Percentiles rank a stretch among this genome's conserved stretches.
Conservation (phyloP, 83 land plant genomes). For the Larix sibirica region DNA sequence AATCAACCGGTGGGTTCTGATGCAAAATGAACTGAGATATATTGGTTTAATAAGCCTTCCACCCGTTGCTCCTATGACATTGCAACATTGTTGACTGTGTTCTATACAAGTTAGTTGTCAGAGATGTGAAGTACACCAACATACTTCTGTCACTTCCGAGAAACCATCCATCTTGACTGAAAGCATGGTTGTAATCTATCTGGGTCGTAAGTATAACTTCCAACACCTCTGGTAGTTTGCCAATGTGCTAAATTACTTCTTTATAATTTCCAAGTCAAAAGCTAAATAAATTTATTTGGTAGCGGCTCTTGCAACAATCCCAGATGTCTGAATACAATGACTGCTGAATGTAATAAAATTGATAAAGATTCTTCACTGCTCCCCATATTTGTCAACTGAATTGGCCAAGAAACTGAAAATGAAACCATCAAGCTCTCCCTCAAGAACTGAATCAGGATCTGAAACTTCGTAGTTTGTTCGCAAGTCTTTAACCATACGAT, state of each 20-base stretch:
- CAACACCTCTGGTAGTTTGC: background rate
- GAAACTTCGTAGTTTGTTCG: conserved; percentile 92
- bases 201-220: background rate
- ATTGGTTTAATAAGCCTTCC: background rate
- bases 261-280: background rate
- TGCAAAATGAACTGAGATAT: background rate
- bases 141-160: too few relatives aligned
- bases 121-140: background rate
- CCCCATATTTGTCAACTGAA: conserved; percentile 58
- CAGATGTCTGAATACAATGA: background rate
- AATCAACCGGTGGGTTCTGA: background rate
- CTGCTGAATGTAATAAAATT: background rate
- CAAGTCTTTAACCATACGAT: conserved; percentile 95
- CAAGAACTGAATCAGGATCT: conserved; percentile 89
- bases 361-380: background rate
- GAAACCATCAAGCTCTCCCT: conserved; percentile 90
- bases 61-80: background rate
- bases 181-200: background rate
- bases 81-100: background rate
- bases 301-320: background rate
- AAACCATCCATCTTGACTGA: background rate
- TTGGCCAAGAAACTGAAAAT: conserved; percentile 75
- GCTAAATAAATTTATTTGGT: background rate
- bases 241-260: too few relatives aligned
- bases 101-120: background rate